Evolutionary conservation across 2,329 filamentous ascomycete species (phyloP), one percentile per base, ranked within the genome.

Genomic region (Fusarium sp.): DNA sequence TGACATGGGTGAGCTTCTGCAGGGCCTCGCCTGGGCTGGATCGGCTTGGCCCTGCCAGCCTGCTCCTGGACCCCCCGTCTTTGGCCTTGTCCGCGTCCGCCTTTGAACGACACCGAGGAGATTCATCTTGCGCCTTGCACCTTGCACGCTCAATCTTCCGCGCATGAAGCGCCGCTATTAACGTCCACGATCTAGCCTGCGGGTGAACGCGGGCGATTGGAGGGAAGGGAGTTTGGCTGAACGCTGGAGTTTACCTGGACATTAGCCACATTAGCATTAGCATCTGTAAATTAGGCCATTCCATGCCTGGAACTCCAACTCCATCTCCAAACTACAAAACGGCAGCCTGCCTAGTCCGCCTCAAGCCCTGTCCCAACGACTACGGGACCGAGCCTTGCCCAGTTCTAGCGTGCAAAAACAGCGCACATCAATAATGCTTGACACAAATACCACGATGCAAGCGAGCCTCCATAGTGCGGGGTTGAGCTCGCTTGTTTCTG

Each of bases 21-120:
- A 72, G 62, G 67, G 70, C 63, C 55, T 61, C 70, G 64, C 67
- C 62, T 71, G 62, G 71, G 60, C 64, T 69, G 60, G 68, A 71
- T 58, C 52, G 67, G 55, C 66, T 70, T 71, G 68, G 68, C 71
- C 71, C 33, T 68, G 24, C 24, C 24, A 24, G 24, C 24, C 24
- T 24, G 32, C 35, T 35, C 50, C 54, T 60, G 53, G 28, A 22
- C 47, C 49, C n/a, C 50, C 49, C n/a, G 43, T 62, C 44, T 56
- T 43, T 62, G 50, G 64, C 40, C 44, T 59, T 62, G 48, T 67
- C 64, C 64, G 57, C 59, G 46, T 49, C 39, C 33, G 46, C 52
- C 53, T 56, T 48, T 55, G 47, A 61, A 56, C 44, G 24, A 44
- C 47, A 56, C 56, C 55, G 53, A 73, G 47, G 54, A 61, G 59